Base-by-base conservation (phyloP, 176 grass and related monocot genomes). In the Guadua angustifolia region DNA sequence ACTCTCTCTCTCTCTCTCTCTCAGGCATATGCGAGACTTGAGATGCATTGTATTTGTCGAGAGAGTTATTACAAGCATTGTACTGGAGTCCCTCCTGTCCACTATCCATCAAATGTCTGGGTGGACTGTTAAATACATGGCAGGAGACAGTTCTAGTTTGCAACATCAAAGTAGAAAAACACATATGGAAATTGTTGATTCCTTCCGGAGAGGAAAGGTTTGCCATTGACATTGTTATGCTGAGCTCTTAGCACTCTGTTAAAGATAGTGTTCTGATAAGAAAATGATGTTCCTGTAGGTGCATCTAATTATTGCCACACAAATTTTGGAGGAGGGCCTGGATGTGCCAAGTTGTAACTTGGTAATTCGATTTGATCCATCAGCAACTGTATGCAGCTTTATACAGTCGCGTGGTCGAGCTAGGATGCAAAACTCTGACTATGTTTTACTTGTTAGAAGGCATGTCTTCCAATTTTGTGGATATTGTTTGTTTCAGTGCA, bases 11-110 rank as follows among this genome's bases (percentile, higher is more conserved):
- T 72, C 22, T 67, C 2, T 61, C 14, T 77, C 53, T 44, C 9
- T 77, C 83, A 97, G 94, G 79, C 79, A 89, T 32, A 63, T 73
- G 63, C 71, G 92, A 69, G 85, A 88, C 19, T 84, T 97, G 60
- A 91, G 91, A 88, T 97, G 94, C 84, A 97, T 97, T 73, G 51
- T 97, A 64, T 97, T 97, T 86, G 94, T 97, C 43, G n/a, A 92
- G 32, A 91, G 94, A 84, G 78, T 97, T 39, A 83, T 97, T 70
- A 82, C 94, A 86, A 88, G 89, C 51, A 88, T 88, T 51, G 85
- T 97, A 16, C 75, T 97, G 72, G 61, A 92, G 74, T 81, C 79
- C 46, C 75, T 92, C 11, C 79, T 97, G 45, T 83, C 78, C 50
- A 79, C 55, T 73, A 83, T 94, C 39, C 51, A 47, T 74, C 46